Base-by-base conservation (phyloP, 768 basidiomycete species). In the Sporobolomyces pararoseus region DNA sequence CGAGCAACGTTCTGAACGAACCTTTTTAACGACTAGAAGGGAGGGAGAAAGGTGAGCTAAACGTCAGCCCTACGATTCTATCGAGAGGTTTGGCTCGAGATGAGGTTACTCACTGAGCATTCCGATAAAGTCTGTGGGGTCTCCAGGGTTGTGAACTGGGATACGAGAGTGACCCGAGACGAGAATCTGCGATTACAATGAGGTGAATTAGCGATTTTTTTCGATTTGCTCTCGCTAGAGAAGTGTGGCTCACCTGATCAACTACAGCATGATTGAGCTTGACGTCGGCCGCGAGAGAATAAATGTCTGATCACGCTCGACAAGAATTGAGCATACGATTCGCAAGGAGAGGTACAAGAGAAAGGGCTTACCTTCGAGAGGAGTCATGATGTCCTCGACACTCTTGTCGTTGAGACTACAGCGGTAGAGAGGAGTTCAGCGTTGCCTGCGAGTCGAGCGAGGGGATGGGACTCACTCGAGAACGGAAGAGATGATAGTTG, bases 131-230 rank as follows among this genome's bases (percentile, higher is more conserved):
- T 88, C 83, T 14, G 84, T 77, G 13, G 86, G 84, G 49, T 88
- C 84, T 6, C 84, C 85, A 4, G 88, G 84, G 68, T 86, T 85
- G 76, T 95, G 90, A 0, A 98, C 85, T 0, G 94, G 94, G 76
- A 98, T 90, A 25, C 94, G 87, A 2, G 92, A 94, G 78, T 95
- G 96, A 0, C 94, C 94, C 72, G 78, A 80, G 9, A 79, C 71
- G n/a, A 82, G 71, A 66, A 81, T 82, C 63, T 78, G 44, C 59
- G 46, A 35, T 13, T 12, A 17, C 46, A 47, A 23, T 7, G 21
- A 6, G 13, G 46, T 14, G 46, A 7, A 17, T 21, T 14, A 23
- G 23, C 39, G 39, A 42, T 42, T 9, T 42, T 42, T 47, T 23
- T 23, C 12, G 46, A 23, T 23, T 47, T 42, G 39, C 39, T 42